phyloP scores from a whole-genome alignment of 305 asterid genomes.

The Fraxinus xanthoxyloides region DNA sequence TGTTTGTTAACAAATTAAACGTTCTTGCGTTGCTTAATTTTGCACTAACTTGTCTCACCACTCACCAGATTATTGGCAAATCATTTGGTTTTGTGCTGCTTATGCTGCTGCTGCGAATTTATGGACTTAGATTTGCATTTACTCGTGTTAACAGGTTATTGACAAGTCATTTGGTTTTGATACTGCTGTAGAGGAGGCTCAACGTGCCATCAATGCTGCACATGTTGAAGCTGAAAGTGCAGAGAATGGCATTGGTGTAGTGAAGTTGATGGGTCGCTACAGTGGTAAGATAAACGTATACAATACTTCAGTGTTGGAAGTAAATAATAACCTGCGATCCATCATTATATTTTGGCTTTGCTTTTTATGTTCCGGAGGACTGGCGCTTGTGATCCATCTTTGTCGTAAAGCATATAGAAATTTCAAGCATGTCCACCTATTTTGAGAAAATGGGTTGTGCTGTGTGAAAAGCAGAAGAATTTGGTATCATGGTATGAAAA shows the following conservation, averaged over 20 bases:
- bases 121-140: constrained; percentile 15
- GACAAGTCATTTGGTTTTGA: constrained; percentile 76
- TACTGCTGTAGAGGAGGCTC: constrained; percentile 83
- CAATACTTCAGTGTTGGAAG: not conserved
- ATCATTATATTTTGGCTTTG: not conserved
- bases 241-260: constrained; percentile 69
- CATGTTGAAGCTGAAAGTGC: constrained; percentile 71
- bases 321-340: not conserved
- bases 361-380: not conserved
- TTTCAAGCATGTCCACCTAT: not conserved
- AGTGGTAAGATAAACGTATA: constrained; percentile 42
- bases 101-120: not conserved
- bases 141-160: constrained; percentile 50
- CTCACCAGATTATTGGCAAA: constrained; percentile 55
- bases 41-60: constrained; percentile 18
- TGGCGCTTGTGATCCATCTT: constrained; percentile 15
- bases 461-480: not conserved
- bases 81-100: constrained; percentile 73
- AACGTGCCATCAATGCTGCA: constrained; percentile 69
- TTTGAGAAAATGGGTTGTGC: not conserved
- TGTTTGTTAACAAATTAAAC: not conserved
- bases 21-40: not conserved
- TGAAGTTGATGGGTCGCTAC: constrained; percentile 65
- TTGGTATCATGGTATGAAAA: not conserved
- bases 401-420: not conserved